Conservation (phyloP, 352 stramenopile genomes). For the Phytophthora nicotianae region DNA sequence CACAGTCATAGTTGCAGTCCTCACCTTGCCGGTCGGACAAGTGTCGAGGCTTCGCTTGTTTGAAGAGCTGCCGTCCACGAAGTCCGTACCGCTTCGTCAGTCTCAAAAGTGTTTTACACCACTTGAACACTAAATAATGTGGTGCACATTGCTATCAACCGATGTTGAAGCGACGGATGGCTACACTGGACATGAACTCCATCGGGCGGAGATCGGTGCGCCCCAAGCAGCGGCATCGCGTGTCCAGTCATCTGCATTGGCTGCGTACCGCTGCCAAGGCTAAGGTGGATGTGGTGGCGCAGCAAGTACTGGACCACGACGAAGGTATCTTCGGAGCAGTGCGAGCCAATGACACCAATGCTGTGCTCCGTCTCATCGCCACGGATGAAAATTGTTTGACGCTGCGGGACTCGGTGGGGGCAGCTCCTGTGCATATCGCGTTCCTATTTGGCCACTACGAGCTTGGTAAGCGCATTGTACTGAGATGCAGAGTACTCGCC, state of each 20-base stretch:
- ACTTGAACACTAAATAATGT: conserved; percentile 4
- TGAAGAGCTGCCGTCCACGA: conserved; percentile 17
- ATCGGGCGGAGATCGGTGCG: conserved; percentile 12
- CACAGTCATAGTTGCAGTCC: neutral
- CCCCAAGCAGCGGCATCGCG: conserved; percentile 17
- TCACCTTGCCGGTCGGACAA: neutral
- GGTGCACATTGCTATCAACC: conserved; percentile 1
- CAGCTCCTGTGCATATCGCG: conserved; percentile 53
- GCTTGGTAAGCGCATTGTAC: conserved; percentile 52
- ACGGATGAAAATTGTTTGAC: conserved; percentile 40
- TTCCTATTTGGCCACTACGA: conserved; percentile 69
- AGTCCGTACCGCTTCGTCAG: neutral
- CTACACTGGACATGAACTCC: neutral
- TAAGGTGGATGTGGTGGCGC: conserved; percentile 61
- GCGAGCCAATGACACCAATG: conserved; percentile 44
- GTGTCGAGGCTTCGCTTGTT: neutral
- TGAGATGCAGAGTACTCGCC: conserved; percentile 31
- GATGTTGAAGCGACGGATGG: conserved; percentile 21
- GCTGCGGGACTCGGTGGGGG: conserved; percentile 55
- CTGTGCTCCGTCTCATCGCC: conserved; percentile 37
- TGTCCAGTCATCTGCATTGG: conserved; percentile 15
- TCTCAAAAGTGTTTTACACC: neutral
- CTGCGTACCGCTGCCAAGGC: conserved; percentile 26
- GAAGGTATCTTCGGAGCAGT: conserved; percentile 62
- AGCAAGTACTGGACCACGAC: conserved; percentile 63